A percentile compares a stretch with the other conserved stretches of the same genome.
Conservation (phyloP, 2,329 filamentous ascomycete species). For the Pleurostoma richardsiae region DNA sequence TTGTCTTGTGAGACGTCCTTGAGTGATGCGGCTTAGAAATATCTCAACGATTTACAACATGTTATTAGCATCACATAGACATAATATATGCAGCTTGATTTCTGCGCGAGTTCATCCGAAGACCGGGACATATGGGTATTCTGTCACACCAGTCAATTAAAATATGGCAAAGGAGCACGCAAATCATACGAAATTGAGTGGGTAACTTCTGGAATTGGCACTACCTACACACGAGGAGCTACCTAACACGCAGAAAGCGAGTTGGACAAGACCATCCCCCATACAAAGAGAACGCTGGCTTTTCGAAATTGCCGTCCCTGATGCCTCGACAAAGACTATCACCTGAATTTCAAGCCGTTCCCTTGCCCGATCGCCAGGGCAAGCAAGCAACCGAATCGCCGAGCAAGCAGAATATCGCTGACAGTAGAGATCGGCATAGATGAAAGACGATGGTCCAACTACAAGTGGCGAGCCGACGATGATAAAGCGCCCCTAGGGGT, state of each 20-base stretch:
- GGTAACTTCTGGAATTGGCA: constrained; percentile 62
- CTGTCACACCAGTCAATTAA: no score
- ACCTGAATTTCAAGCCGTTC: no score
- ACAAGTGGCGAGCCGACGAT: constrained; percentile 50
- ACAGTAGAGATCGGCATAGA: constrained; percentile 1
- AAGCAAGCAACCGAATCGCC: constrained; percentile 12
- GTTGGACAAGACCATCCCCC: constrained; percentile 34
- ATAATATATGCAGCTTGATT: no score
- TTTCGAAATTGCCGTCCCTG: no score
- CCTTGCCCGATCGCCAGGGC: constrained; percentile 6
- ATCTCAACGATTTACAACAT: no score
- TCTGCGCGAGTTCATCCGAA: no score
- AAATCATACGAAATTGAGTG: constrained; percentile 36
- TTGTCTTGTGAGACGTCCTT: no score
- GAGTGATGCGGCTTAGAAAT: no score
- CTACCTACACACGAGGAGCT: constrained; percentile 31
- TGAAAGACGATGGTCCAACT: constrained; percentile 40
- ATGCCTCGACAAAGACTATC: no score
- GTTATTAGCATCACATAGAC: no score
- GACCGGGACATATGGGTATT: no score
- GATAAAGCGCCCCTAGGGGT: constrained; percentile 25
- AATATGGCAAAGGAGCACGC: no score
- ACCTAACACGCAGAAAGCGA: constrained; percentile 64
- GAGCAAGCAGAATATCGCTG: constrained; percentile 14
- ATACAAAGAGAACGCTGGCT: constrained; percentile 12